A percentile compares a stretch with the other conserved stretches of the same genome.
phyloP scores from a whole-genome alignment of 129 eudicot genomes.

The Sambucus nigra region DNA sequence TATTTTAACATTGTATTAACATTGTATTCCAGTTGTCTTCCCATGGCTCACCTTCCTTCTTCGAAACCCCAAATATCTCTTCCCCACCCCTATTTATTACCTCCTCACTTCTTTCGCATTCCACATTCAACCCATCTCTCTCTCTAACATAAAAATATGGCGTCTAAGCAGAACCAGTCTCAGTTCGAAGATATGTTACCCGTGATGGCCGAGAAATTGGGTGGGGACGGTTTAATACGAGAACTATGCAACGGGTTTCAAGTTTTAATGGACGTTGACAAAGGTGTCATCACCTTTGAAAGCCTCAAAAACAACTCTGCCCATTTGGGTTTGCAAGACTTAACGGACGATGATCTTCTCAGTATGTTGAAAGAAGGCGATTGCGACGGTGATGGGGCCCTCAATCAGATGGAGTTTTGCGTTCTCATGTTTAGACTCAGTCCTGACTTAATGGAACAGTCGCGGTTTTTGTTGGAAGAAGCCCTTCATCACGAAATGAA shows the following conservation, averaged over 20 bases:
- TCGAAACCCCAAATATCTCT: constrained; percentile 20
- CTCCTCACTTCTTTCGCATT: not conserved
- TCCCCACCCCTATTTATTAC: constrained; percentile 7
- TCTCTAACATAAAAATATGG: constrained; percentile 12
- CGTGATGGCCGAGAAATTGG: constrained; percentile 63
- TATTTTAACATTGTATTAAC: too few species aligned
- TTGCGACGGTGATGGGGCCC: constrained; percentile 65
- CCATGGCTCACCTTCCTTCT: constrained; percentile 17
- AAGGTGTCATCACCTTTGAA: constrained; percentile 69
- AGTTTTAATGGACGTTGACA: constrained; percentile 51
- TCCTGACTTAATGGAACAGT: constrained; percentile 68
- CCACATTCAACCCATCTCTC: constrained; percentile 9
- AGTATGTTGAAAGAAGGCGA: constrained; percentile 63
- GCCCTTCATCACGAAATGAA: constrained; percentile 37
- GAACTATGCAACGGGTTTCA: constrained; percentile 74
- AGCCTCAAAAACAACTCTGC: constrained; percentile 57
- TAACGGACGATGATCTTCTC: constrained; percentile 46
- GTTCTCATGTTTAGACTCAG: constrained; percentile 80
- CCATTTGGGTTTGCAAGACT: constrained; percentile 50
- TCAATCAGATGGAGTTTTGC: constrained; percentile 81
- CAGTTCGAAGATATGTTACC: constrained; percentile 55
- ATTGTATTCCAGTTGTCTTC: too few species aligned
- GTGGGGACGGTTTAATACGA: constrained; percentile 73
- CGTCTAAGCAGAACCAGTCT: constrained; percentile 26
- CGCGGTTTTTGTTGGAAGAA: constrained; percentile 54